Percentiles rank a stretch among this genome's conserved stretches.
These are phyloP conservation scores for Ceratocystis colombiana DNA, from an alignment of 2,329 filamentous ascomycete species.

Conservation along the genomic window DNA sequence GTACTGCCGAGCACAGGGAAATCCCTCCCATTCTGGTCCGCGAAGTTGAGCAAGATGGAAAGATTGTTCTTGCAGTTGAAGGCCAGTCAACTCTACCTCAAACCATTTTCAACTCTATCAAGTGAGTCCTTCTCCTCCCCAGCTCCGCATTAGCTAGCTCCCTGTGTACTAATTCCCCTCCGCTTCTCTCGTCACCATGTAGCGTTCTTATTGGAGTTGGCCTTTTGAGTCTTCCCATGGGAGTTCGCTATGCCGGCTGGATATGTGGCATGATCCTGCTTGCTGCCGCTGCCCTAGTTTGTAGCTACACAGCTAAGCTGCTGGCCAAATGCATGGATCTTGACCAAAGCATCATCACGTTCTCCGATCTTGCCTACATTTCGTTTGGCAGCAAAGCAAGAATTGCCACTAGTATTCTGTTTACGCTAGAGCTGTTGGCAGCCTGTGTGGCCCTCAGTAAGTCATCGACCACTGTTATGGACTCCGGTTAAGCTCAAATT, in stretches of 20 bases:
- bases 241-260: slow-evolving; percentile 81
- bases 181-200: slow-evolving; percentile 1
- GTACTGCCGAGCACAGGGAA: slow-evolving; percentile 42
- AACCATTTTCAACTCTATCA: slow-evolving; percentile 93
- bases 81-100: slow-evolving; percentile 93
- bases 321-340: slow-evolving; percentile 82
- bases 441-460: slow-evolving; percentile 67
- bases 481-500: too few relatives aligned
- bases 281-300: slow-evolving; percentile 61
- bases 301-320: slow-evolving; percentile 75
- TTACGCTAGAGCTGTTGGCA: slow-evolving; percentile 76
- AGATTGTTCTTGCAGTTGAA: slow-evolving; percentile 71
- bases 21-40: slow-evolving; percentile 73
- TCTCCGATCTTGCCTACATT: slow-evolving; percentile 85
- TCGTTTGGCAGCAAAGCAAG: slow-evolving; percentile 78
- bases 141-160: background rate
- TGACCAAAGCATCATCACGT: slow-evolving; percentile 77
- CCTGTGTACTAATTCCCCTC: slow-evolving; percentile 21
- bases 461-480: background rate
- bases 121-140: slow-evolving; percentile 36
- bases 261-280: slow-evolving; percentile 69
- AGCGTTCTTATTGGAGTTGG: slow-evolving; percentile 80
- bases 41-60: slow-evolving; percentile 79
- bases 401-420: slow-evolving; percentile 71
- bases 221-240: slow-evolving; percentile 77